Evolutionary conservation across 164 flowering plant species (phyloP), one percentile per base, ranked within the genome.

Genomic region (Sextonia rubra): DNA sequence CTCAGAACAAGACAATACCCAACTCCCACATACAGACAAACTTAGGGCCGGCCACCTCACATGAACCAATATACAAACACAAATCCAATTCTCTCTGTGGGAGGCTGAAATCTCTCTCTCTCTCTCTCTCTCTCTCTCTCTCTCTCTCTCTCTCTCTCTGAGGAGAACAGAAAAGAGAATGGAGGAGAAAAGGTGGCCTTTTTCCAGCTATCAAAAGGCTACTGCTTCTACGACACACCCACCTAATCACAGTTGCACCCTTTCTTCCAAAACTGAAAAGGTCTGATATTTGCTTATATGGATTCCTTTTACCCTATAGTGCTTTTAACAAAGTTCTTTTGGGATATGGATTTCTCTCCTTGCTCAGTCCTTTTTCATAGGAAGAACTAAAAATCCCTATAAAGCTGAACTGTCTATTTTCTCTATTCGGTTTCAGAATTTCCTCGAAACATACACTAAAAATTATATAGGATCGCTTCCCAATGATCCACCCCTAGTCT

Each of bases 21-120:
- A 84, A 86, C 85, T 74, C 83, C 80, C 85, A 83, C 81, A 75
- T 69, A 26, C n/a, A 67, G 85, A 86, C 93, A 89, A 87, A 68
- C 68, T 63, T 75, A 64, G 58, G 85, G 89, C 90, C 89, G 90
- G 89, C 92, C 73, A 76, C 83, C 82, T 77, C 90, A 87, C 88
- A 89, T 86, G 90, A 85, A 76, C 78, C 88, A 86, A 84, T 78
- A 82, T 77, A 61, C 81, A 83, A 77, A 70, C 83, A 68, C 25
- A 76, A 66, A 18, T n/a, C 64, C 68, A 71, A 47, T 24, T 65
- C 7, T 47, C 23, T 56, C 65, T 3, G 48, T 58, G 25, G 66
- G 32, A 23, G 64, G 37, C 63, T 62, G 26, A 63, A 44, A 32
- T 61, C 15, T 24, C 30, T 37, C 56, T 71, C 73, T 58, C 77